These are phyloP conservation scores for Vaccinium vitisidaea DNA, from an alignment of 148 eudicot species.

Conservation along the genomic window DNA sequence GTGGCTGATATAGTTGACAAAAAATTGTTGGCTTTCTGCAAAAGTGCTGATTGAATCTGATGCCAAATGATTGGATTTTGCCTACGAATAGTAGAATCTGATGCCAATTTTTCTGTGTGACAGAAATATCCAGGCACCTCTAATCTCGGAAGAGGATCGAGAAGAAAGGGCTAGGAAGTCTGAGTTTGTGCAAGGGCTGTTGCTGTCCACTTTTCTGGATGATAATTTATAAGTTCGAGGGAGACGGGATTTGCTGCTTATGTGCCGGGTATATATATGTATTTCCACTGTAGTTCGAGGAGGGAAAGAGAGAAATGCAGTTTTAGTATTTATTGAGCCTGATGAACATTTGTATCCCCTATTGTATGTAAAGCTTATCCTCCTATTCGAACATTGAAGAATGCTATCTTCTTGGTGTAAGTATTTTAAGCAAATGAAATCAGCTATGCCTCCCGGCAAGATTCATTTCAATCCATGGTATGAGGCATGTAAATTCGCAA, in stretches of 20 bases:
- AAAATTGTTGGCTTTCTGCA: not conserved
- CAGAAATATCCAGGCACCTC: conserved; percentile 34
- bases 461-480: not conserved
- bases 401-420: not conserved
- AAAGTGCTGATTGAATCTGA: not conserved
- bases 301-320: conserved; percentile 17
- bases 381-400: not conserved
- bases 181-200: conserved; percentile 66
- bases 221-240: conserved; percentile 19
- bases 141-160: conserved; percentile 67
- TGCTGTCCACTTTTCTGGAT: conserved; percentile 66
- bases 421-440: not conserved
- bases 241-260: not conserved
- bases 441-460: not conserved
- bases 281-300: not conserved
- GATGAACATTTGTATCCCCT: not conserved
- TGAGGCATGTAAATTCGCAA: not conserved
- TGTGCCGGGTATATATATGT: not conserved
- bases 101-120: not conserved
- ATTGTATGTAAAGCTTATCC: conserved; percentile 2
- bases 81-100: not conserved
- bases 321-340: not conserved
- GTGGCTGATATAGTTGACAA: not conserved
- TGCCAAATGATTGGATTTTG: not conserved
- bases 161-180: conserved; percentile 70